phyloP scores from a whole-genome alignment of 2,329 filamentous ascomycete genomes.

The Aspergillus sojae region DNA sequence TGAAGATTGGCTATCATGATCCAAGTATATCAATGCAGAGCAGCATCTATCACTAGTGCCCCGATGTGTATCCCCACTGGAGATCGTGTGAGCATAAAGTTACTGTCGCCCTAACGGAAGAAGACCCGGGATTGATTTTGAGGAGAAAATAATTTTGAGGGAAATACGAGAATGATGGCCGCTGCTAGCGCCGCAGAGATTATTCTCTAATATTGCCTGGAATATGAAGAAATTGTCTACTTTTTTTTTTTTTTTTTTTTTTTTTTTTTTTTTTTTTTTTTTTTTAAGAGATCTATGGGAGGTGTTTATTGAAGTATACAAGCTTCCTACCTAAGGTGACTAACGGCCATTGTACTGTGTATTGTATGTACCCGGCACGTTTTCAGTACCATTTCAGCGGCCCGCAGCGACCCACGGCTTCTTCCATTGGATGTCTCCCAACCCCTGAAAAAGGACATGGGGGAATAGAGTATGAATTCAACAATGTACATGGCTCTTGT shows the following conservation, averaged over 20 bases:
- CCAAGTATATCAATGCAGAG: not conserved
- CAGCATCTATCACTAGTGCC: not conserved
- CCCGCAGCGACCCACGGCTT: constrained; percentile 1
- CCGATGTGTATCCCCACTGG: not conserved
- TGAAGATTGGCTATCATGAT: not conserved
- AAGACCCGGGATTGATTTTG: not conserved
- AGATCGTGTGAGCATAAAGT: not conserved
- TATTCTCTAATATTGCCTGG: constrained; percentile 28
- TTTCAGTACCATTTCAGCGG: not conserved
- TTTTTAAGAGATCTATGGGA: not conserved
- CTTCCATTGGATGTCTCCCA: not conserved
- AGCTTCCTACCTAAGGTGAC: not conserved
- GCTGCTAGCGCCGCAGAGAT: constrained; percentile 5
- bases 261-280: not conserved
- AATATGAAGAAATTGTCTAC: not conserved
- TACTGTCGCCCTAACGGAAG: not conserved
- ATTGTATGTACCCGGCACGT: not conserved
- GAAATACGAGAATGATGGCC: not conserved
- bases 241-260: not conserved
- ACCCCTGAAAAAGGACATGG: not conserved
- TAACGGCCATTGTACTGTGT: not conserved
- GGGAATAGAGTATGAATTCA: not conserved
- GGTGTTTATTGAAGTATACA: not conserved
- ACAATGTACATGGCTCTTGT: not conserved
- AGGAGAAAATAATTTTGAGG: not conserved